These are phyloP conservation scores for Populus hybrid DNA, from an alignment of 441 rosid species.

Conservation along the genomic window DNA sequence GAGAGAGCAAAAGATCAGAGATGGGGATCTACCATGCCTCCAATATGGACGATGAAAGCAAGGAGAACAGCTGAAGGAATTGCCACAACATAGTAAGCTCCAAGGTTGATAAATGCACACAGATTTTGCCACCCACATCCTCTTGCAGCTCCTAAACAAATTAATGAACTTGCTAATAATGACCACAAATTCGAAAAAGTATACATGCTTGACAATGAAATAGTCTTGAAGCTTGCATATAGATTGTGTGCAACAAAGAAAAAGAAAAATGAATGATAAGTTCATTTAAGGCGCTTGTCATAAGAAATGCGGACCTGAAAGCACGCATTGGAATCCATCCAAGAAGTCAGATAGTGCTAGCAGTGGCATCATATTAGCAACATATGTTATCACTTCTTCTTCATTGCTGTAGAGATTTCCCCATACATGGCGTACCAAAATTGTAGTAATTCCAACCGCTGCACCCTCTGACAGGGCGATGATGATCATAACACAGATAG, in stretches of 20 bases:
- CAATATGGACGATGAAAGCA: slow-evolving; percentile 32
- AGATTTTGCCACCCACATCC: slow-evolving; percentile 50
- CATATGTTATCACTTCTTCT: slow-evolving; percentile 35
- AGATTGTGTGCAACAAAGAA: neutral
- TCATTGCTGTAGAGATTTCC: slow-evolving; percentile 50
- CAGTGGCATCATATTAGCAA: slow-evolving; percentile 46
- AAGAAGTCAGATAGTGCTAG: slow-evolving; percentile 43
- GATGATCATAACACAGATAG: slow-evolving; percentile 29
- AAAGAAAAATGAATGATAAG: neutral
- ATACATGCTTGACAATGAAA: neutral
- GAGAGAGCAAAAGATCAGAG: neutral
- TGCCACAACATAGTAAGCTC: slow-evolving; percentile 44
- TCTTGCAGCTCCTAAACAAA: slow-evolving; percentile 40
- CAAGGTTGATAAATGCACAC: slow-evolving; percentile 42
- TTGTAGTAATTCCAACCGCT: slow-evolving; percentile 25
- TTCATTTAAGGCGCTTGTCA: neutral
- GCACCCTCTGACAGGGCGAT: slow-evolving; percentile 36
- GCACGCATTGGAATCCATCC: slow-evolving; percentile 52
- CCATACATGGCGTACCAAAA: slow-evolving; percentile 33
- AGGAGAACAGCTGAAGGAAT: slow-evolving; percentile 37
- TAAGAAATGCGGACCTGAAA: slow-evolving; percentile 30
- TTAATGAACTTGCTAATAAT: neutral
- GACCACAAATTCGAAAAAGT: neutral
- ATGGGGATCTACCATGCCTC: slow-evolving; percentile 35
- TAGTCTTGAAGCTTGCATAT: neutral